Evolutionary conservation across 2,329 filamentous ascomycete species (phyloP).

Genomic region (Calonectria hawksworthii): DNA sequence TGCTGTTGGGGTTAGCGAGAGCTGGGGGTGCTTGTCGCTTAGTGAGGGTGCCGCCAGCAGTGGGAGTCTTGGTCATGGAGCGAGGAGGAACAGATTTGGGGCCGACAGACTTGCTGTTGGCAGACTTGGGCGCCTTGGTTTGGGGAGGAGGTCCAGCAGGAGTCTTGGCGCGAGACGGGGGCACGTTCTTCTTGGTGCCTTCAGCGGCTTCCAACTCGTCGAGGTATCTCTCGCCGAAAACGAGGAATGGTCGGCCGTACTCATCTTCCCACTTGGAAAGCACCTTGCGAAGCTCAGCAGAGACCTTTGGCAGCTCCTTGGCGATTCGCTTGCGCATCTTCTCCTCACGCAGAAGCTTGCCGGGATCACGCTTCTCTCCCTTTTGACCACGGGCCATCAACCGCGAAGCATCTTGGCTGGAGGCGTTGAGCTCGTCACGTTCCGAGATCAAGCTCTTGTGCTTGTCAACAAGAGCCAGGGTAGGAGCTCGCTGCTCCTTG

Average conservation of each 20-base stretch:
- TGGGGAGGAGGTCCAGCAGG: conserved; percentile 73
- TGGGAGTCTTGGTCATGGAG: conserved; percentile 68
- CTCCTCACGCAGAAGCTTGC: conserved; percentile 93
- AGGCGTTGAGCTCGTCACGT: conserved; percentile 87
- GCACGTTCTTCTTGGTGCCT: conserved; percentile 66
- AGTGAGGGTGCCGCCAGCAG: conserved; percentile 51
- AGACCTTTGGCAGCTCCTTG: conserved; percentile 94
- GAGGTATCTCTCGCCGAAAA: conserved; percentile 92
- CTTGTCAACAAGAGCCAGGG: conserved; percentile 84
- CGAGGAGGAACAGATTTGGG: conserved; percentile 54
- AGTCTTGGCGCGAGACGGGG: conserved; percentile 75
- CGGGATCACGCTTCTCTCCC: conserved; percentile 94
- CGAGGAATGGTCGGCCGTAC: conserved; percentile 91
- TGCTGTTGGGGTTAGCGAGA: conserved; percentile 45
- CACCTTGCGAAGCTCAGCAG: conserved; percentile 84
- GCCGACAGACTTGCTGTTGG: conserved; percentile 44
- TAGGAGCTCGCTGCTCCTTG: conserved; percentile 89
- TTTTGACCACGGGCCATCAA: conserved; percentile 93
- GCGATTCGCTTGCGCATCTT: conserved; percentile 98
- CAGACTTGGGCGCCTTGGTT: conserved; percentile 54
- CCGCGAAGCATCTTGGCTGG: conserved; percentile 94
- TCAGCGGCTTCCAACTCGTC: conserved; percentile 82
- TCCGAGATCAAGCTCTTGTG: conserved; percentile 88
- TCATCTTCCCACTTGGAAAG: conserved; percentile 93
- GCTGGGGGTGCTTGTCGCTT: conserved; percentile 46